Evolutionary conservation across 176 grass and related monocot species (phyloP).

Genomic region (Aegilops bicornis): DNA sequence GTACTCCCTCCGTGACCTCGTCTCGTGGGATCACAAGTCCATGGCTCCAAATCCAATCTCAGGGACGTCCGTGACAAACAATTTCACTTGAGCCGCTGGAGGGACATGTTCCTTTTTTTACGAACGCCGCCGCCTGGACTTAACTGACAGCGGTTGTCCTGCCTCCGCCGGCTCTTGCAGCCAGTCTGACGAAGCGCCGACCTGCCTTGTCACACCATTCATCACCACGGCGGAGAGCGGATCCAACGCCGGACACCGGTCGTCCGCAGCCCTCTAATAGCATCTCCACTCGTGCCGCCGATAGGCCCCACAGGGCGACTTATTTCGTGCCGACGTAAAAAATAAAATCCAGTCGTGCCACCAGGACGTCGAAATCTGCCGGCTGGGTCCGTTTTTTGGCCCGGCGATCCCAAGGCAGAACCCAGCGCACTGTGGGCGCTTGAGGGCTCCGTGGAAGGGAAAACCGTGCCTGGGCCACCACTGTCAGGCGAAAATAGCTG

Average conservation of each 20-base stretch:
- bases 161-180: background rate
- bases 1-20: background rate
- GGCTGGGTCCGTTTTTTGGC: too few relatives aligned
- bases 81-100: background rate
- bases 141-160: background rate
- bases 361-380: too few relatives aligned
- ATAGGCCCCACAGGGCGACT: too few relatives aligned
- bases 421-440: too few relatives aligned
- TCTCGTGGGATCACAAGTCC: background rate
- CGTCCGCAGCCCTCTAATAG: too few relatives aligned
- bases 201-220: background rate
- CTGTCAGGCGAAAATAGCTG: too few relatives aligned
- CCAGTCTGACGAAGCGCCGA: background rate
- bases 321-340: too few relatives aligned
- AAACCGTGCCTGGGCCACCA: too few relatives aligned
- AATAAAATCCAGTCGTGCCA: too few relatives aligned
- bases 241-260: background rate
- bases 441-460: too few relatives aligned
- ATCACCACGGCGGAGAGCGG: background rate
- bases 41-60: background rate
- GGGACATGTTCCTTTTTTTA: background rate
- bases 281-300: too few relatives aligned
- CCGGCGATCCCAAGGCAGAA: too few relatives aligned
- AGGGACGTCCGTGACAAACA: background rate
- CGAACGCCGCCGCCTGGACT: background rate